Evolutionary conservation across 2,329 filamentous ascomycete genomes (phyloP).

Genomic region (Fusarium sp.): DNA sequence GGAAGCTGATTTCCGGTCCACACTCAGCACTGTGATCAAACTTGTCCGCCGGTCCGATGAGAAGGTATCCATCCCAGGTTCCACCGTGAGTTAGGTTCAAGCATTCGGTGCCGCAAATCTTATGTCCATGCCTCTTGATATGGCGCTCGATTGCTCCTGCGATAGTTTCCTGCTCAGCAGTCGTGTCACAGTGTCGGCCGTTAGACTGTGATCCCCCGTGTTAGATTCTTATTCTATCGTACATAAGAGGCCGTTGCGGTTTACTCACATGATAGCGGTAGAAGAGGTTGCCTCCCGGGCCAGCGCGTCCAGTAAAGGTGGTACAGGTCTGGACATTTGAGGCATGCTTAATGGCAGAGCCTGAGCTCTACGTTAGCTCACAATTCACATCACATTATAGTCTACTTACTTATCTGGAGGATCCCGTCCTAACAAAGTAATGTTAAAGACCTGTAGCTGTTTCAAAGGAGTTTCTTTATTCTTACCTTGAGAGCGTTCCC

Average conservation of each 20-base stretch:
- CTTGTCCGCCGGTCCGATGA: rapidly evolving
- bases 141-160: neutral
- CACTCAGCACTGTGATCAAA: neutral
- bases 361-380: neutral
- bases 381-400: no score
- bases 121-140: neutral
- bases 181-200: neutral
- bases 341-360: neutral
- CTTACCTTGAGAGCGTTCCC: neutral
- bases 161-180: neutral
- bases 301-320: neutral
- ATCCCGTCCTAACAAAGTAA: neutral
- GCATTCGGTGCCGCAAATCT: neutral
- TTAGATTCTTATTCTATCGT: no score
- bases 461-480: no score
- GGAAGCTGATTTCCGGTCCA: neutral
- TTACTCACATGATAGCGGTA: neutral
- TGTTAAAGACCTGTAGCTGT: no score
- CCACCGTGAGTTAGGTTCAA: neutral
- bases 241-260: no score
- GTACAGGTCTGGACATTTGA: neutral
- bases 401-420: neutral
- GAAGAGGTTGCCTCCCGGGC: neutral
- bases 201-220: neutral
- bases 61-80: neutral